Base-by-base conservation (phyloP, 2,329 filamentous ascomycete species). In the Colletotrichum gigasporum region DNA sequence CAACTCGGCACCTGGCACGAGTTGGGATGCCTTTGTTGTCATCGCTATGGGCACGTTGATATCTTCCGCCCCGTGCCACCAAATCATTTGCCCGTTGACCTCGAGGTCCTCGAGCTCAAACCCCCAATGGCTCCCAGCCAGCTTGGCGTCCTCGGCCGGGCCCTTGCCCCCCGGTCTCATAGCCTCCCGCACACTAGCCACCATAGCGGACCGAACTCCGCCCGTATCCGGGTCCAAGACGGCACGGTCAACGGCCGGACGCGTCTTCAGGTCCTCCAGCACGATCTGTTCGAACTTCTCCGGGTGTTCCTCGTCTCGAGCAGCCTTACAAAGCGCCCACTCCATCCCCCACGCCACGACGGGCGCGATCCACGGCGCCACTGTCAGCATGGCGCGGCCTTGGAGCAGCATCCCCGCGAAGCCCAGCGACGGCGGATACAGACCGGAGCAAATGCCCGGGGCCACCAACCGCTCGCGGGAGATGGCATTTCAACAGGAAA, bases 381-480 rank as follows among this genome's bases (percentile, higher is more conserved):
- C 53, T 26, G 69, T 68, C 2, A 73, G 54, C 14, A 73, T 10
- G 3, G 65, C 35, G 18, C 67, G 3, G 50, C 39, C 3, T 75
- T 75, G 42, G 66, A 75, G 35, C 70, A 45, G 1, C 66, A 39
- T 10, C 69, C 71, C 48, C 71, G 37, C 18, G 74, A 71, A 63
- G 53, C 4, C 78, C 73, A 7, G 73, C 74, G 68, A 70, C 75
- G 76, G 81, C 3, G 74, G 76, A 9, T 72, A 71, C 2, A 69
- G 74, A 10, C 73, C 74, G 7, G 76, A 76, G 41, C 81, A 69
- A 10, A 82, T 67, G 1, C 77, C 77, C 8, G 79, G 76, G 0
- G 69, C 74, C 1, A 75, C 71, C 16, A 82, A 59, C 50, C 69
- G 73, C 2, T 65, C 51, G 11, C 47, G 58, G 12, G 76, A 71